Evolutionary conservation across 2,329 filamentous ascomycete species (phyloP).

Genomic region (Neonectria ditissima): DNA sequence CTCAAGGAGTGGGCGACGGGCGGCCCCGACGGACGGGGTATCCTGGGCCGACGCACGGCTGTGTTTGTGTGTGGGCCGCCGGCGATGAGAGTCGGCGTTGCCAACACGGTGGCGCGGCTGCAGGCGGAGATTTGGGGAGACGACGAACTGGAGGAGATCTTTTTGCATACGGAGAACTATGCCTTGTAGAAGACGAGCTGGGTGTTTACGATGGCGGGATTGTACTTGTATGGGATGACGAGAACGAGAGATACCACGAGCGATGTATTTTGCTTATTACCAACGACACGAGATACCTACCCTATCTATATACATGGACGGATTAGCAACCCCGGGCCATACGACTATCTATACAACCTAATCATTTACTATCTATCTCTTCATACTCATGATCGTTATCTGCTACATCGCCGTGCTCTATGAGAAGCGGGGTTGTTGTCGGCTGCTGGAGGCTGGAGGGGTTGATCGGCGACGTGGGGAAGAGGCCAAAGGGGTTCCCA

Average conservation of each 20-base stretch:
- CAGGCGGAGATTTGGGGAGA: constrained; percentile 88
- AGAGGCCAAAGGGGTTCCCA: constrained; percentile 26
- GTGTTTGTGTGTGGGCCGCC: constrained; percentile 95
- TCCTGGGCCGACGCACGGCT: constrained; percentile 83
- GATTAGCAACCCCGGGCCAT: constrained; percentile 29
- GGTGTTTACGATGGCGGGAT: constrained; percentile 16
- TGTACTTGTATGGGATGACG: constrained; percentile 40
- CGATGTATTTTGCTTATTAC: constrained; percentile 40
- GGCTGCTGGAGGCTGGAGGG: not conserved
- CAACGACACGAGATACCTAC: constrained; percentile 30
- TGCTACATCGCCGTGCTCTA: not conserved
- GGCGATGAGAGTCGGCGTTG: constrained; percentile 87
- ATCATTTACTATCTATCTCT: constrained; percentile 14
- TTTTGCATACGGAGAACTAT: constrained; percentile 95
- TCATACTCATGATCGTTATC: not conserved
- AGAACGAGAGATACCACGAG: constrained; percentile 45
- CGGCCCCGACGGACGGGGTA: constrained; percentile 72
- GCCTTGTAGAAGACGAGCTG: constrained; percentile 67
- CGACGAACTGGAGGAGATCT: constrained; percentile 86
- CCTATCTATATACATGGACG: constrained; percentile 31
- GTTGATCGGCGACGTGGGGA: not conserved
- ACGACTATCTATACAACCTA: constrained; percentile 34
- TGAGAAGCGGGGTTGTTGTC: not conserved
- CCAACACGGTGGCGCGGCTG: constrained; percentile 83
- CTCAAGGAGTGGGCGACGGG: constrained; percentile 83